Conservation (phyloP, 441 rosid genomes). For the Pelargonium myrrhifolium region DNA sequence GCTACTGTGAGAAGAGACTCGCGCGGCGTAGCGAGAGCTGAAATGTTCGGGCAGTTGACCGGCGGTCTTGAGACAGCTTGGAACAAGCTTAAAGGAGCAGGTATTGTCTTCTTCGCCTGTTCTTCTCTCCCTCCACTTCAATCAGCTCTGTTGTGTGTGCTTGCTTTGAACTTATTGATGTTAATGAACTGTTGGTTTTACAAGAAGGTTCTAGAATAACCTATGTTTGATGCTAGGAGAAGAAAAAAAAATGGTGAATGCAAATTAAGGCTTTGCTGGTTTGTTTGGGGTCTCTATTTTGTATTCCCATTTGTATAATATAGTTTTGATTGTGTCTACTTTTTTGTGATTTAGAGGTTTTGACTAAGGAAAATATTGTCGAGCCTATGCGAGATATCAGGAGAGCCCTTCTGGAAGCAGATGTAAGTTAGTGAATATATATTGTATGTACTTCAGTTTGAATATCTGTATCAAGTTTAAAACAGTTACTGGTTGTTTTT, state of each 20-base stretch:
- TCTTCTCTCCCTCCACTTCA: background rate
- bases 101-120: conserved; percentile 24
- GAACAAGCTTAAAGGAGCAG: conserved; percentile 97
- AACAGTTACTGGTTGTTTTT: conserved; percentile 12
- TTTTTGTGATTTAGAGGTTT: conserved; percentile 51
- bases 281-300: no score
- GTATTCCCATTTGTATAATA: background rate
- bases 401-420: conserved; percentile 96
- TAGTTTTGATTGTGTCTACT: no score
- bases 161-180: background rate
- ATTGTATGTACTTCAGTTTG: background rate
- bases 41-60: conserved; percentile 92
- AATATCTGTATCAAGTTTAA: background rate
- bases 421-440: conserved; percentile 47
- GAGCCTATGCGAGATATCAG: conserved; percentile 97
- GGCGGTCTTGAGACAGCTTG: conserved; percentile 94
- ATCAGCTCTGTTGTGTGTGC: background rate
- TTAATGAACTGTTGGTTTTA: background rate
- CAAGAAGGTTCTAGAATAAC: no score
- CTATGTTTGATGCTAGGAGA: no score
- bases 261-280: no score
- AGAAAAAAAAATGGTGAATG: no score
- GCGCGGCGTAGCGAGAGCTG: conserved; percentile 55
- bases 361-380: conserved; percentile 86
- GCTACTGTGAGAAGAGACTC: conserved; percentile 29